Base-by-base conservation (phyloP, 345 rosid genomes). In the Eucalyptus paniculata region DNA sequence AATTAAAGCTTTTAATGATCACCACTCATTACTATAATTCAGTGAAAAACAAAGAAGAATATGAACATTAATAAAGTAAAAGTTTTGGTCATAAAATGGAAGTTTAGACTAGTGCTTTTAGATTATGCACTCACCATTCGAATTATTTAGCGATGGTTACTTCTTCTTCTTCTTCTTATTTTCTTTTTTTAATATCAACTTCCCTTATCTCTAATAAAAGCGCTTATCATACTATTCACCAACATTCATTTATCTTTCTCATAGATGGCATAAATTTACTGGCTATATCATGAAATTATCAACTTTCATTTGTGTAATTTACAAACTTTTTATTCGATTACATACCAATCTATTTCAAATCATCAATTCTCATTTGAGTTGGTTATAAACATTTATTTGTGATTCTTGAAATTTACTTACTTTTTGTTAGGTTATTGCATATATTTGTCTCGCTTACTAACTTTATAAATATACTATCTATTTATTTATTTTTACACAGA, bases 51-150 rank as follows among this genome's bases (percentile, higher is more conserved):
- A 53, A 1, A 0, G 0, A n/a, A 53, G 3, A 53, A 19, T 53
- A 8, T 19, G 11, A 53, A 53, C 0, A 21, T 53, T 53, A 53
- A 53, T 21, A 21, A 53, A 53, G 3, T 19, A 53, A 53, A 53
- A 53, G 2, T 21, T 21, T 53, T 0, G 0, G 0, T 53, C 2
- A 21, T 53, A 53, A 2, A 53, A 21, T 53, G 26, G 0, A 53
- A 53, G 0, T 53, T 53, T 2, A 53, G 0, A 53, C 0, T 19
- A 53, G 24, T 19, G 1, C 11, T 53, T 53, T 0, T 53, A 53
- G 1, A 53, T 53, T 53, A 53, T 19, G 2, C 11, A 53, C 1
- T 53, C 1, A 19, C 7, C 1, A 18, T 51, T 51, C 54, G 2
- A 51, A 51, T n/a, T n/a, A n/a, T n/a, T n/a, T n/a, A n/a, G n/a